Evolutionary conservation across 2,329 filamentous ascomycete genomes (phyloP), one percentile per base, ranked within the genome.

Genomic region (Fusarium metavorans): DNA sequence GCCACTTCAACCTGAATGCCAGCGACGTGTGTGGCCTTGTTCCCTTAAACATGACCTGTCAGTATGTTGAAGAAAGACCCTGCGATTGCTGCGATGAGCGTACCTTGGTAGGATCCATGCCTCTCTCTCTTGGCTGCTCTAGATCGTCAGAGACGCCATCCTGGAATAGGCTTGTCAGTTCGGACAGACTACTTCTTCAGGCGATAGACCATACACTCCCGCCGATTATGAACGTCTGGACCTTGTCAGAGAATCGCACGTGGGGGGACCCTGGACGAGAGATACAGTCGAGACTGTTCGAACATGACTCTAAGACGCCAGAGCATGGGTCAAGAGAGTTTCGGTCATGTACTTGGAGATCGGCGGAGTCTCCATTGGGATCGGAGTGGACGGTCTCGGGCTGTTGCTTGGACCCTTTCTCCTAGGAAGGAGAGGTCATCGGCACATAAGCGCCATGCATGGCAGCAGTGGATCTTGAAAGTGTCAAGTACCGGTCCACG

Each of bases 221-320:
- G n/a, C 50, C 39, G 37, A 54, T 41, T 54, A 64, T 64, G 20
- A 41, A 64, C 25, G 48, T 64, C 35, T 56, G 61, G 20, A 64
- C 25, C 34, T 64, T 34, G n/a, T 64, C 50, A 34, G 62, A 58
- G 37, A 64, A 64, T 6, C 14, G 62, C n/a, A 64, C 62, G 37
- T 58, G 62, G 13, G 37, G 37, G 20, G 52, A n/a, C 18, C 6
- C 18, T 27, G 50, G 20, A 6, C 37, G 30, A 32, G 30, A 54
- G 45, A 30, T 20, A 25, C 27, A 35, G 11, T 34, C 34, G 35
- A 23, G 25, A 27, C 23, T 34, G n/a, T 13, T 63, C 43, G 27
- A 8, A 25, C 48, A 54, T 14, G 45, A 16, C 27, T 23, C 34
- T 9, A 25, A 32, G 35, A 25, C 20, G 20, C 23, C 50, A 23